A percentile compares a stretch with the other conserved stretches of the same genome.
phyloP scores from a whole-genome alignment of 768 basidiomycete genomes.

The Hortiboletus campestris region DNA sequence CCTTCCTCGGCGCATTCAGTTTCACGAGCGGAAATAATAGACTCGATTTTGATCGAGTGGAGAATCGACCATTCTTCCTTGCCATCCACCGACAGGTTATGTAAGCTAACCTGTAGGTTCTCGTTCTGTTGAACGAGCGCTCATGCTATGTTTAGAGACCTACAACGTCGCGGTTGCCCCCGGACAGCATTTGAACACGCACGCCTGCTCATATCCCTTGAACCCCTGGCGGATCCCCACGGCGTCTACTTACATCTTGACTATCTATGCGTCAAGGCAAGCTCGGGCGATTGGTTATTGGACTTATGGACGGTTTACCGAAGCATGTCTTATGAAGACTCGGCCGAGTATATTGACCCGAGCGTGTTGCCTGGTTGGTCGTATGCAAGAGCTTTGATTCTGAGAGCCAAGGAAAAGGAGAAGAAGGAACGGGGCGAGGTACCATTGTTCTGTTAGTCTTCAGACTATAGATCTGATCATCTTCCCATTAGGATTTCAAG shows the following conservation, averaged over 20 bases:
- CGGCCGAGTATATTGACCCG: constrained; percentile 43
- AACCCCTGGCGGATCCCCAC: constrained; percentile 88
- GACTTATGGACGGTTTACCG: constrained; percentile 46
- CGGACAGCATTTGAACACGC: constrained; percentile 92
- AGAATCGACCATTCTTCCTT: constrained; percentile 91
- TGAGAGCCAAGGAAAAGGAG: constrained; percentile 52
- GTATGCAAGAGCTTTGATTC: constrained; percentile 68
- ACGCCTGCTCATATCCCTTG: constrained; percentile 78
- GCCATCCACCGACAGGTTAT: constrained; percentile 81
- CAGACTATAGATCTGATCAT: constrained; percentile 1
- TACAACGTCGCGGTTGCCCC: constrained; percentile 85
- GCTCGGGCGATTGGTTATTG: constrained; percentile 78
- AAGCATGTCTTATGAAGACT: constrained; percentile 7
- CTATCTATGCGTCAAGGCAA: constrained; percentile 77
- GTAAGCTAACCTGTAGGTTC: constrained; percentile 41
- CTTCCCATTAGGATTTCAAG: constrained; percentile 41
- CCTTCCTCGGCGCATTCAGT: constrained; percentile 83
- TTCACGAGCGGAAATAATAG: constrained; percentile 79
- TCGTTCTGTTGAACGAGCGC: not conserved
- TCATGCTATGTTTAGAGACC: constrained; percentile 50
- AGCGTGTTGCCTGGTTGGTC: constrained; percentile 74
- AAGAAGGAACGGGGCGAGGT: constrained; percentile 42
- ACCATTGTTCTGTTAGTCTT: not conserved
- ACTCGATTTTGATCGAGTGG: constrained; percentile 86
- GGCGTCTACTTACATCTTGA: constrained; percentile 83